Conservation (phyloP, 164 flowering plant species). For the Aristolochia fimbriata region DNA sequence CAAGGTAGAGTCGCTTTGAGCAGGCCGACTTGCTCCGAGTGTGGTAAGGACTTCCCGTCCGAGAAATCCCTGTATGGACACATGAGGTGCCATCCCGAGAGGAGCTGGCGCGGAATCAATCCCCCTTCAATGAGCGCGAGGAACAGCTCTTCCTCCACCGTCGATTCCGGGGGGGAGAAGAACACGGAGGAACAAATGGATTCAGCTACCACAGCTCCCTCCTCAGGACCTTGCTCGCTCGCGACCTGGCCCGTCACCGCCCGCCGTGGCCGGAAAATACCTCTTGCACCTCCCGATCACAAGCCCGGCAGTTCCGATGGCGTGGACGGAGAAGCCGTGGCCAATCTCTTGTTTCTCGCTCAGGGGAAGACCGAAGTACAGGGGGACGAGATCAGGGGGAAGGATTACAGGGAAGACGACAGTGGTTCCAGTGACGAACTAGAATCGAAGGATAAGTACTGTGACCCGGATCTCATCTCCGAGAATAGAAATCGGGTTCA, state of each 20-base stretch:
- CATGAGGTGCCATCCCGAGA: constrained; percentile 68
- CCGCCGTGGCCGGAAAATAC: constrained; percentile 20
- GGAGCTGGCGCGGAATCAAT: constrained; percentile 12
- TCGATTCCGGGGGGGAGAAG: background rate
- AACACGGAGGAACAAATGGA: constrained; percentile 9
- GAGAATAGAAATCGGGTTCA: background rate
- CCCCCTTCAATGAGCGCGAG: constrained; percentile 1
- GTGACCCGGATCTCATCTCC: no score
- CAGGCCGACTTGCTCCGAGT: constrained; percentile 20
- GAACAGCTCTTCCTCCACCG: constrained; percentile 14
- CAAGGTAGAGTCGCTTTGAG: background rate
- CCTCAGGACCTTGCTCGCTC: background rate
- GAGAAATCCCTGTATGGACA: constrained; percentile 60
- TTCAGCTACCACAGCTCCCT: background rate
- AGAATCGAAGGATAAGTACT: background rate
- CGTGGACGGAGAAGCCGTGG: constrained; percentile 5
- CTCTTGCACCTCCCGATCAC: background rate
- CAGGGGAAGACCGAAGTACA: constrained; percentile 5
- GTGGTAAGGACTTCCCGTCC: constrained; percentile 41
- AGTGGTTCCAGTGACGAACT: background rate
- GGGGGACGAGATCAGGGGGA: background rate
- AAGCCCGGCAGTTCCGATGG: background rate
- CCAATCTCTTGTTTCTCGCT: constrained; percentile 21
- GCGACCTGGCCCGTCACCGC: constrained; percentile 29
- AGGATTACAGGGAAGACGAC: background rate